Conservation (phyloP, 441 rosid species). For the Eugenia klotzschiana region DNA sequence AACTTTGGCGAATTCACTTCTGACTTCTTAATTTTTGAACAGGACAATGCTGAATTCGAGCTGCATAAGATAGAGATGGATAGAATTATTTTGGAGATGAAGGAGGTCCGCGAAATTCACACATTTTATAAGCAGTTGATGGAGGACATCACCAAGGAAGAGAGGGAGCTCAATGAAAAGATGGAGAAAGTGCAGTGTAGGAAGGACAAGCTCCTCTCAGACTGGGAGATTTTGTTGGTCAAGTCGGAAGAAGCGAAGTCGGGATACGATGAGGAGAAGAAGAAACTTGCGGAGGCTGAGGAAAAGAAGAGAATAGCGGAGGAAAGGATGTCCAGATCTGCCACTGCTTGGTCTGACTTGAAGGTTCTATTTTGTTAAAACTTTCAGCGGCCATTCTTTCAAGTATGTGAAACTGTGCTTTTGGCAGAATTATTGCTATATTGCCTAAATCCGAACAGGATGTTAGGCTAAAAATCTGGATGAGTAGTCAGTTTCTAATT, state of each 20-base stretch:
- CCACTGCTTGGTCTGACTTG: not conserved
- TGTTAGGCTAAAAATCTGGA: not conserved
- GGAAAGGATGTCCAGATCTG: not conserved
- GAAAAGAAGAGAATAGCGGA: not conserved
- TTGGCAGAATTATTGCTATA: not conserved
- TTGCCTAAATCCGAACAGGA: not conserved
- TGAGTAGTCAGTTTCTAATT: not conserved
- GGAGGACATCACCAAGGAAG: not conserved
- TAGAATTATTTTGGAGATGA: not conserved
- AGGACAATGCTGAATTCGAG: constrained; percentile 1
- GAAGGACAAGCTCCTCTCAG: not conserved
- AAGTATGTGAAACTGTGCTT: not conserved
- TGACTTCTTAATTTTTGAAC: not conserved
- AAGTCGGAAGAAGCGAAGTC: not conserved
- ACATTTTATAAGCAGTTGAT: not conserved
- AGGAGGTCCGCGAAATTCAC: not conserved
- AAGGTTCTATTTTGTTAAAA: not conserved
- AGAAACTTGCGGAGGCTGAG: not conserved
- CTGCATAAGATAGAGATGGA: not conserved
- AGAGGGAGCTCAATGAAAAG: not conserved
- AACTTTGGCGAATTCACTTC: not conserved
- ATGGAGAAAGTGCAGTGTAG: not conserved
- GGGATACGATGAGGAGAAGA: not conserved
- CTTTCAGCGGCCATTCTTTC: not conserved
- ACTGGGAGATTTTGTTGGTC: not conserved